Evolutionary conservation across 768 basidiomycete genomes (phyloP), one percentile per base, ranked within the genome.

Genomic region (Suillus paluster): DNA sequence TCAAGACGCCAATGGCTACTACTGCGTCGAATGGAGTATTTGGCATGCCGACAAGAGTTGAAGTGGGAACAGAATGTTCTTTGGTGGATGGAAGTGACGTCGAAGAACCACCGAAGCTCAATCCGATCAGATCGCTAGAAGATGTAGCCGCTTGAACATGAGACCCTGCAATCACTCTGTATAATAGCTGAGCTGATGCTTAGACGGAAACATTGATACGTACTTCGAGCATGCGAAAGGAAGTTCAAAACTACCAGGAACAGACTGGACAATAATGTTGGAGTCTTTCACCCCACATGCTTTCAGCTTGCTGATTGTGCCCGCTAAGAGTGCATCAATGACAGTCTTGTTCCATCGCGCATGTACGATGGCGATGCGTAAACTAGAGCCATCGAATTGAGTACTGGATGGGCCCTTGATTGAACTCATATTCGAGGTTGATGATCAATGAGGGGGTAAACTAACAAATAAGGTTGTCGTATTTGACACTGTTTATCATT

Each of bases 1-100:
- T 97, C 73, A 99, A 89, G 41, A 97, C 95, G 15, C 97, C 97
- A 71, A 99, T 94, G 58, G 97, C 95, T 73, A 99, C 97, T 66
- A 97, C 89, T 15, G 95, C 97, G 74, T 97, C 91, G 68, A 99
- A 98, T 0, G 97, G 90, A 59, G 83, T 81, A 17, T 71, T 76
- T 45, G 84, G 83, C 42, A 82, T 78, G 66, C 77, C 79, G 17
- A 75, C 62, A 11, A 66, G 64, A 1, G 74, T 58, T 59, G 86
- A 78, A 17, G 84, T 79, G 17, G 86, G 83, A 19, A 87, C 85
- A 23, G 78, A 78, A 25, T 85, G 78, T 61, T 84, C 83, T 64
- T 88, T 84, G 36, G 46, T 44, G 44, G 63, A 9, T 21, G 62
- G 53, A 27, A 63, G 58, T 67, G 75, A 81, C 66, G 78, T 72